Evolutionary conservation across 768 basidiomycete genomes (phyloP).

Genomic region (Tylopilus cervinicoccineus): DNA sequence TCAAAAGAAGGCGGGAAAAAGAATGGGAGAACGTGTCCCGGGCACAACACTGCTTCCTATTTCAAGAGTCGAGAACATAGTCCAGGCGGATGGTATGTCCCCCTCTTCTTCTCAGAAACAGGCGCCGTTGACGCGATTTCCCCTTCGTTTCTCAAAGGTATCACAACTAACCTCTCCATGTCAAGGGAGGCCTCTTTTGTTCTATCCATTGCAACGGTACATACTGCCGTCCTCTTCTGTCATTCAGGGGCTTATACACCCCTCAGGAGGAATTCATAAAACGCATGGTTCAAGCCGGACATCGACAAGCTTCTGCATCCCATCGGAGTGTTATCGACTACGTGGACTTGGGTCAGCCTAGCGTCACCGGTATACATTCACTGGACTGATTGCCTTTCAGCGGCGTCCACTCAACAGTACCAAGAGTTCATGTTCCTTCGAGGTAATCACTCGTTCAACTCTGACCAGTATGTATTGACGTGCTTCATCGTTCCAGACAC

Average conservation of each 20-base stretch:
- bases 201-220: constrained; percentile 72
- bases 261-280: constrained; percentile 83
- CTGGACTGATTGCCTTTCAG: constrained; percentile 33
- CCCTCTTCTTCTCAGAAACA: constrained; percentile 6
- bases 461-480: constrained; percentile 1
- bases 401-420: constrained; percentile 54
- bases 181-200: constrained; percentile 76
- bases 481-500: constrained; percentile 43
- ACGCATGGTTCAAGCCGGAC: constrained; percentile 64
- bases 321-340: constrained; percentile 60
- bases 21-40: constrained; percentile 43
- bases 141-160: constrained; percentile 37
- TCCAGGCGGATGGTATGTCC: constrained; percentile 69
- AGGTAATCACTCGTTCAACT: constrained; percentile 37
- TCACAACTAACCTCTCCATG: constrained; percentile 58
- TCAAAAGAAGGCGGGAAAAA: constrained; percentile 29
- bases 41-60: constrained; percentile 69
- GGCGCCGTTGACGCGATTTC: constrained; percentile 15
- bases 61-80: constrained; percentile 66
- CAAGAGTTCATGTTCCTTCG: constrained; percentile 71
- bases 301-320: constrained; percentile 57
- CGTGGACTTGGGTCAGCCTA: constrained; percentile 66
- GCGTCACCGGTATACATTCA: background rate
- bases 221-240: constrained; percentile 13
- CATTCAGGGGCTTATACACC: constrained; percentile 12